A percentile compares a stretch with the other conserved stretches of the same genome.
Conservation (phyloP, 2,329 filamentous ascomycete species). For the Apiospora marii region DNA sequence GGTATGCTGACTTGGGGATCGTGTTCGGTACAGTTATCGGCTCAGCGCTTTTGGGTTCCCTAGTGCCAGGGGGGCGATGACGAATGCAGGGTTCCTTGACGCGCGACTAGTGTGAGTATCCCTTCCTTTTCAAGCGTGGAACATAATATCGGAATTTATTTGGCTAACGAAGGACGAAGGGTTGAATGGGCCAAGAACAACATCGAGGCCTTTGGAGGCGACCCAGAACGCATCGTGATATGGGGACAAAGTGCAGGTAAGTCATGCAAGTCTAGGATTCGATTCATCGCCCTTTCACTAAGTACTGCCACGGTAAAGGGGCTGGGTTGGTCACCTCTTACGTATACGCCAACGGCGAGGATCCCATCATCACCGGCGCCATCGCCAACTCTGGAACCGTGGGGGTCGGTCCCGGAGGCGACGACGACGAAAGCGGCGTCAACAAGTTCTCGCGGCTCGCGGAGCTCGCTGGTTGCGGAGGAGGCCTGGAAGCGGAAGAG, state of each 20-base stretch:
- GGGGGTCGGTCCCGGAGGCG: conserved; percentile 36
- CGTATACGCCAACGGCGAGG: conserved; percentile 28
- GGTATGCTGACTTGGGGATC: background rate
- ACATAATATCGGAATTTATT: fast-evolving
- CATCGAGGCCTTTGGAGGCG: conserved; percentile 26
- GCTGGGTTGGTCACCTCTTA: conserved; percentile 21
- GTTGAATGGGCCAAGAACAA: conserved; percentile 28
- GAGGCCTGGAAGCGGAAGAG: conserved; percentile 28
- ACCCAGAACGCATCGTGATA: conserved; percentile 24
- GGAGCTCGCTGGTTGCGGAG: conserved; percentile 34
- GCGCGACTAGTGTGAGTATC: conserved; percentile 17
- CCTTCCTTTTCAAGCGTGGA: fast-evolving
- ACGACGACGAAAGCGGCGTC: conserved; percentile 31
- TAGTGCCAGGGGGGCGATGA: conserved; percentile 14
- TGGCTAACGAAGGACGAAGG: background rate
- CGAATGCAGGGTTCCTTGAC: conserved; percentile 26
- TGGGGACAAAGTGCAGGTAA: conserved; percentile 30
- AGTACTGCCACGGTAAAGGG: background rate
- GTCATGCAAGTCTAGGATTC: background rate
- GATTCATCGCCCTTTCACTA: background rate
- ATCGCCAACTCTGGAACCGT: conserved; percentile 34
- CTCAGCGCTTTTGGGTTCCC: conserved; percentile 28
- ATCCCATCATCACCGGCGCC: conserved; percentile 46
- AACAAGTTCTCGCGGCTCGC: conserved; percentile 38
- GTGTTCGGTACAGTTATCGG: conserved; percentile 16